Conservation (phyloP, 768 basidiomycete species). For the Naganishia randhawae region DNA sequence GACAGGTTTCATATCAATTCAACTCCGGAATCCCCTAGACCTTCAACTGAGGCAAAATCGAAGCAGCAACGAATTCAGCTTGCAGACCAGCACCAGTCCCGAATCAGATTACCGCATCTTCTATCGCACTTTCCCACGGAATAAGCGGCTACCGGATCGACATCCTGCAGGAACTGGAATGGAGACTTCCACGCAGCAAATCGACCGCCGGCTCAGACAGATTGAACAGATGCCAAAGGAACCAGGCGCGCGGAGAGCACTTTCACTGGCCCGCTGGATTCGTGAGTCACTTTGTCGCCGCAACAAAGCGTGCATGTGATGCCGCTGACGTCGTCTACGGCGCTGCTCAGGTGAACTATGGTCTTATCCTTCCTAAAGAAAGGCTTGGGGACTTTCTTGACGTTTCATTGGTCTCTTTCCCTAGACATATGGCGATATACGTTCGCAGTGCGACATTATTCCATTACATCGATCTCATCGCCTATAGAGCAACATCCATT, state of each 20-base stretch:
- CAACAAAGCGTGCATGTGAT: no score
- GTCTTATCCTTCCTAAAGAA: not conserved
- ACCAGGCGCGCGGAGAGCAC: slow-evolving; percentile 5
- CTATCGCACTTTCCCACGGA: slow-evolving; percentile 14
- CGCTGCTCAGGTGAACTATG: not conserved
- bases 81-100: not conserved
- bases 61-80: not conserved
- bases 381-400: not conserved
- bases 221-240: slow-evolving; percentile 3
- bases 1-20: not conserved
- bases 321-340: not conserved
- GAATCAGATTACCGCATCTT: slow-evolving; percentile 18
- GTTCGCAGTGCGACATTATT: not conserved
- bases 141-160: not conserved
- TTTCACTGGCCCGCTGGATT: slow-evolving; percentile 7
- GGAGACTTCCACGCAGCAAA: not conserved
- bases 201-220: not conserved
- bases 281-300: not conserved
- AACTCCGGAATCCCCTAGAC: not conserved
- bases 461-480: not conserved
- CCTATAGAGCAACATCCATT: not conserved
- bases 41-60: not conserved
- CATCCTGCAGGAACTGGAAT: not conserved
- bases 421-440: no score
- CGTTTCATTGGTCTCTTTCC: no score